phyloP scores from a whole-genome alignment of 345 rosid species.

The Syzygium aqueum region DNA sequence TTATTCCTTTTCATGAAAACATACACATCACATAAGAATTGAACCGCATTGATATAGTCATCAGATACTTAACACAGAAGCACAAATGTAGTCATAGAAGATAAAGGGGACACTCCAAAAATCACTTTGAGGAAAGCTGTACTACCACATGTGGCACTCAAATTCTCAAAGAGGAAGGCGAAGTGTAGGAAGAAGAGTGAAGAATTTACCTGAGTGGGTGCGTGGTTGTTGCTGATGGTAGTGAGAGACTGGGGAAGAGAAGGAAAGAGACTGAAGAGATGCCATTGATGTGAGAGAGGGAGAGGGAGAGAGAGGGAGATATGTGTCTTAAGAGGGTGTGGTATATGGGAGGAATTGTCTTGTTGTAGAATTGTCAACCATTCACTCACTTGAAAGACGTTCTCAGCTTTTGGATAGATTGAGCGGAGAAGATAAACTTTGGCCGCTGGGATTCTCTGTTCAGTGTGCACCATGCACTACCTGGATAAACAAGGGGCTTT shows the following conservation, averaged over 20 bases:
- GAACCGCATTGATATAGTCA: neutral
- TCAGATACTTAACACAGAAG: neutral
- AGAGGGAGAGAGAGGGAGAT: neutral
- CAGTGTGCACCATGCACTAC: neutral
- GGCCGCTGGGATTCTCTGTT: neutral
- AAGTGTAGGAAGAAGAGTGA: neutral
- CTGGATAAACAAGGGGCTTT: neutral
- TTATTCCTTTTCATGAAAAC: neutral
- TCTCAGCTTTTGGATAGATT: neutral
- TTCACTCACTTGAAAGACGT: neutral
- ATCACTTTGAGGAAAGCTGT: neutral
- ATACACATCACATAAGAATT: neutral
- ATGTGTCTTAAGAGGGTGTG: neutral
- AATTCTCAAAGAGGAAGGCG: neutral
- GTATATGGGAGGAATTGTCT: neutral
- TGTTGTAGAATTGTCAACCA: neutral
- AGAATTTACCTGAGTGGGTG: conserved; percentile 19
- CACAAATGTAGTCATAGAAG: neutral
- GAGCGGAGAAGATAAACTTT: neutral
- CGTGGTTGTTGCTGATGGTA: conserved; percentile 14
- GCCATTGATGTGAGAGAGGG: conserved; percentile 22
- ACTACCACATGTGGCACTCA: neutral
- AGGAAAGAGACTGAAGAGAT: neutral
- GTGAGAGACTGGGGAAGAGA: conserved; percentile 31
- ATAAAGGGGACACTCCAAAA: neutral